Evolutionary conservation across 148 eudicot genomes (phyloP).

Genomic region (Nepenthes mirabilis): DNA sequence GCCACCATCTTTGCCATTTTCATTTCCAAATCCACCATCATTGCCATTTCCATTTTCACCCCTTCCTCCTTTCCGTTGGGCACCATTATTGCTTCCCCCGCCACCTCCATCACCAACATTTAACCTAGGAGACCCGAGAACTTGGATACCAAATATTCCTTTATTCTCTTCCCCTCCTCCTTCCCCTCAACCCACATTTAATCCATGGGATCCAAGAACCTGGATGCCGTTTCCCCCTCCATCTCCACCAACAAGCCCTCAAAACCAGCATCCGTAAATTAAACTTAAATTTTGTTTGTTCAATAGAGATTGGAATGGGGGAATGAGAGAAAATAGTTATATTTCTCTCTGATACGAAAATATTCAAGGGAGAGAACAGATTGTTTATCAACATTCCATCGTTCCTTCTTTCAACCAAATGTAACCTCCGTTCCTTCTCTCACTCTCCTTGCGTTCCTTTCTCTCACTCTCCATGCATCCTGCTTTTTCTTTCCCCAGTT

Average conservation of each 20-base stretch:
- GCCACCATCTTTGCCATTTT: conserved; percentile 1
- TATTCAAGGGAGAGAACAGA: no score
- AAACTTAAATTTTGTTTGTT: background rate
- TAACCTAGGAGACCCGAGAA: conserved; percentile 8
- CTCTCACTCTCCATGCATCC: no score
- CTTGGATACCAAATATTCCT: conserved; percentile 6
- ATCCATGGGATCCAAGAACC: conserved; percentile 6
- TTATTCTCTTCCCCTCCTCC: conserved; percentile 1
- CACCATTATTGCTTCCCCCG: background rate
- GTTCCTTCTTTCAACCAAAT: no score
- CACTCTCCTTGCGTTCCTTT: no score
- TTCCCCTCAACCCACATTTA: conserved; percentile 5
- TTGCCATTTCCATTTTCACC: background rate
- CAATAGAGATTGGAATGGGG: background rate
- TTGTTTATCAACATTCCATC: no score
- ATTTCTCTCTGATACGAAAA: no score
- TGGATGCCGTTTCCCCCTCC: conserved; percentile 2
- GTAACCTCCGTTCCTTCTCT: no score
- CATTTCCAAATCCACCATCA: background rate
- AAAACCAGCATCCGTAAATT: conserved; percentile 3
- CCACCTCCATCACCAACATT: conserved; percentile 11
- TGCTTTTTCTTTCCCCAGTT: no score
- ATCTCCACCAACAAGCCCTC: conserved; percentile 3
- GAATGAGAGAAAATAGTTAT: background rate
- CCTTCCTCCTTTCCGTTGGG: background rate